phyloP scores from a whole-genome alignment of 2,329 filamentous ascomycete species.

The Aureobasidium sp. region DNA sequence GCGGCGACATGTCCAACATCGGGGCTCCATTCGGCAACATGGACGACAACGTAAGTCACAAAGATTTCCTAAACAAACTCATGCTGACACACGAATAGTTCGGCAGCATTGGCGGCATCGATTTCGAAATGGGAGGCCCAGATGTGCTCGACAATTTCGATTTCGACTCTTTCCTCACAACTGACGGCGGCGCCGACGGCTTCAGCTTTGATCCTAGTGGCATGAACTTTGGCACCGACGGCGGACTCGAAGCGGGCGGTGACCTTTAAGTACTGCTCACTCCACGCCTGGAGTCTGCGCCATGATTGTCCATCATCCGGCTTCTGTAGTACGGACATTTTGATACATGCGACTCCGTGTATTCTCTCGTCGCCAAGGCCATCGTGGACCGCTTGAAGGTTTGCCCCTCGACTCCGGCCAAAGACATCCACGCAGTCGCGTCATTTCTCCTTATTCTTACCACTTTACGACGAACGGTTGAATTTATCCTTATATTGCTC shows the following conservation, averaged over 20 bases:
- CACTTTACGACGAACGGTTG: constrained; percentile 9
- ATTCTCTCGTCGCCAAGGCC: background rate
- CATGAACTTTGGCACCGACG: constrained; percentile 30
- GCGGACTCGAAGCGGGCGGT: constrained; percentile 20
- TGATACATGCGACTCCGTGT: background rate
- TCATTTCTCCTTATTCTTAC: background rate
- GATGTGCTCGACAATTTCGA: constrained; percentile 63
- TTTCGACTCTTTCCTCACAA: constrained; percentile 61
- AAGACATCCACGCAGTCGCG: background rate
- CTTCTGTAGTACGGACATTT: background rate
- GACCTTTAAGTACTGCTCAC: constrained; percentile 13
- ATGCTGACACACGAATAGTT: constrained; percentile 24
- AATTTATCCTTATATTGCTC: background rate
- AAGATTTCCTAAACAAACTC: background rate
- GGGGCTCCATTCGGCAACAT: constrained; percentile 35
- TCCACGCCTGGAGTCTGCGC: background rate
- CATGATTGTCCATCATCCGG: background rate
- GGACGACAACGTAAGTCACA: constrained; percentile 29
- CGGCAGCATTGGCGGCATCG: constrained; percentile 29
- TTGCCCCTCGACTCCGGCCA: background rate
- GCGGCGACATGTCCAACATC: constrained; percentile 30
- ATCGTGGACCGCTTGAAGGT: background rate
- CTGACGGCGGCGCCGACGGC: constrained; percentile 38
- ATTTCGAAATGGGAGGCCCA: constrained; percentile 45
- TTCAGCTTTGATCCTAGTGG: constrained; percentile 32